phyloP scores from a whole-genome alignment of 495 filamentous ascomycete species.

The Alectoria sarmentosa region DNA sequence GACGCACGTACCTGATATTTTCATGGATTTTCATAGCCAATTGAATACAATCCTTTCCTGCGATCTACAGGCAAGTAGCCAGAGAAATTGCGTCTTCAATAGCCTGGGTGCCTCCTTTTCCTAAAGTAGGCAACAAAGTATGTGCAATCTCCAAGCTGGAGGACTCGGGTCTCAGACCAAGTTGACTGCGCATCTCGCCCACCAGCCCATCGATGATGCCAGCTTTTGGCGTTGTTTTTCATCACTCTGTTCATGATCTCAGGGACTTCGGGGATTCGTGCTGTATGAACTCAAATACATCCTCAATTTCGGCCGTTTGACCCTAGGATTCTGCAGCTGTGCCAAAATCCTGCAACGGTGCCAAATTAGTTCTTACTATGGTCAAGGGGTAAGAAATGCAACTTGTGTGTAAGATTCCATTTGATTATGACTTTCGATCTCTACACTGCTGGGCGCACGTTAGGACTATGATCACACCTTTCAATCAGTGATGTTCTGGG shows the following conservation, averaged over 20 bases:
- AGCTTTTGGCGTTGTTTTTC: conserved; percentile 48
- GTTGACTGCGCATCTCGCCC: conserved; percentile 58
- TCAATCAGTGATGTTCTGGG: background rate
- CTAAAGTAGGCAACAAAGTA: conserved; percentile 63
- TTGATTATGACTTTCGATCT: background rate
- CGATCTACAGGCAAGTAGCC: conserved; percentile 53
- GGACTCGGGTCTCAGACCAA: conserved; percentile 55
- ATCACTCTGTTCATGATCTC: conserved; percentile 41
- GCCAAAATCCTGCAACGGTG: conserved; percentile 3
- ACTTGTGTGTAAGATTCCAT: conserved; percentile 1
- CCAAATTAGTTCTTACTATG: background rate
- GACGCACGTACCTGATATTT: background rate
- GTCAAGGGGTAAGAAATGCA: background rate
- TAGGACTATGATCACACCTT: background rate
- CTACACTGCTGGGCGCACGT: background rate
- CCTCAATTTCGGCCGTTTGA: conserved; percentile 45
- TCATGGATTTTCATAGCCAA: conserved; percentile 24
- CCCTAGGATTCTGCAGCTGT: conserved; percentile 40
- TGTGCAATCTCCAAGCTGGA: conserved; percentile 64
- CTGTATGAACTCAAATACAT: conserved; percentile 47
- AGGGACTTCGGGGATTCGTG: conserved; percentile 47
- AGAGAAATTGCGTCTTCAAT: conserved; percentile 67
- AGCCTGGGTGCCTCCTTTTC: conserved; percentile 65
- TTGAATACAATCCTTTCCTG: conserved; percentile 44
- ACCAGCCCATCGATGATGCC: conserved; percentile 62